Evolutionary conservation across 768 basidiomycete genomes (phyloP).

Genomic region (Kwoniella sp.): DNA sequence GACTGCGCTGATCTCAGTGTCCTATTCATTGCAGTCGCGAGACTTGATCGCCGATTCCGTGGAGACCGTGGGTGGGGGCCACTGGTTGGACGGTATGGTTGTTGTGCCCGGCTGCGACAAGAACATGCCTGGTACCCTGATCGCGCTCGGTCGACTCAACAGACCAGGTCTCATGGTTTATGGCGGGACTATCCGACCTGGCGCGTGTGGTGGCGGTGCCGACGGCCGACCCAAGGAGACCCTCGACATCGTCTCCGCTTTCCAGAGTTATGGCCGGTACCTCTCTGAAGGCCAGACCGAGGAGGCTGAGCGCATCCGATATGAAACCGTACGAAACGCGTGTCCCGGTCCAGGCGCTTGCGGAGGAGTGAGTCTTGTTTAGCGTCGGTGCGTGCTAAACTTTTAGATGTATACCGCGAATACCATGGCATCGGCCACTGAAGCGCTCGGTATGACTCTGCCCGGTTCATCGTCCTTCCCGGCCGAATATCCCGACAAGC

Average conservation of each 20-base stretch:
- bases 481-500: slow-evolving; percentile 85
- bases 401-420: slow-evolving; percentile 95
- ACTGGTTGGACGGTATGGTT: slow-evolving; percentile 97
- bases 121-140: slow-evolving; percentile 99
- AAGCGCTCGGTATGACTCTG: slow-evolving; percentile 91
- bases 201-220: slow-evolving; percentile 71
- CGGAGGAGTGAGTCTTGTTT: slow-evolving; percentile 68
- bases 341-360: slow-evolving; percentile 98
- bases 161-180: slow-evolving; percentile 97
- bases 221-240: slow-evolving; percentile 58
- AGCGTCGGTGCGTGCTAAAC: neutral
- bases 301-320: slow-evolving; percentile 75
- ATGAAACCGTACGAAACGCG: slow-evolving; percentile 81
- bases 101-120: slow-evolving; percentile 98
- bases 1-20: slow-evolving; percentile 27
- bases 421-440: slow-evolving; percentile 94
- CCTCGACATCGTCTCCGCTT: slow-evolving; percentile 93
- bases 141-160: slow-evolving; percentile 93
- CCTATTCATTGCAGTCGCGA: slow-evolving; percentile 82
- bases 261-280: slow-evolving; percentile 95
- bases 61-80: slow-evolving; percentile 90
- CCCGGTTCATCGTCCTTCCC: slow-evolving; percentile 97
- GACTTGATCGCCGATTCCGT: slow-evolving; percentile 98
- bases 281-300: slow-evolving; percentile 80
- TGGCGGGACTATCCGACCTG: slow-evolving; percentile 89